These are phyloP conservation scores for Codiaeum variegatum DNA, from an alignment of 441 rosid species.

Conservation along the genomic window DNA sequence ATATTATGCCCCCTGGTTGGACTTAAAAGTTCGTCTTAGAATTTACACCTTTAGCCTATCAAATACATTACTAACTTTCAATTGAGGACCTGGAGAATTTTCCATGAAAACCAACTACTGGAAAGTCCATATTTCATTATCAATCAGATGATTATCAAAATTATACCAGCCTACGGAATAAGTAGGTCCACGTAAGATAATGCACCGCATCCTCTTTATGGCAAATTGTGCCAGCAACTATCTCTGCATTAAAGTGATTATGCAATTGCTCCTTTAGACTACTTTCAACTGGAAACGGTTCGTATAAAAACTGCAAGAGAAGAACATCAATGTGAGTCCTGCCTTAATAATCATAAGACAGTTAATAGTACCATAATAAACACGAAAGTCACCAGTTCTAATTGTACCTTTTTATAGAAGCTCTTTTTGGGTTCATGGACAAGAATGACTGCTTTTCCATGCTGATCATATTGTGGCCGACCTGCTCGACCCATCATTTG, in stretches of 20 bases:
- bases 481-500: constrained; percentile 99
- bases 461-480: constrained; percentile 96
- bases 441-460: constrained; percentile 98
- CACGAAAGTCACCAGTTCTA: constrained; percentile 2
- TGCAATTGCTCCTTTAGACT: constrained; percentile 90
- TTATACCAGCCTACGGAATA: constrained; percentile 92
- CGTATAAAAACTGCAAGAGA: constrained; percentile 77
- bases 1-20: neutral
- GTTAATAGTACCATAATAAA: constrained; percentile 18
- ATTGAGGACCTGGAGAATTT: neutral
- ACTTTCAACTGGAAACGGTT: constrained; percentile 99
- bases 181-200: constrained; percentile 96
- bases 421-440: constrained; percentile 99
- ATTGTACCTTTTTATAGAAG: constrained; percentile 89
- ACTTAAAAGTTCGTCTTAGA: neutral
- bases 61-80: neutral
- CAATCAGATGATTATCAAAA: constrained; percentile 19
- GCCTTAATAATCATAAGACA: constrained; percentile 13
- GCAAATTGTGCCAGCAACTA: constrained; percentile 84
- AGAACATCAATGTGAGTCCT: constrained; percentile 18
- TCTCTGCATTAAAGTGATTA: constrained; percentile 91
- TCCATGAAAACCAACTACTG: neutral
- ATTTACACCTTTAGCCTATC: neutral
- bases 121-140: neutral
- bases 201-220: constrained; percentile 94